Evolutionary conservation across 2,329 filamentous ascomycete genomes (phyloP).

Genomic region (Rhynchosporium graminicola): DNA sequence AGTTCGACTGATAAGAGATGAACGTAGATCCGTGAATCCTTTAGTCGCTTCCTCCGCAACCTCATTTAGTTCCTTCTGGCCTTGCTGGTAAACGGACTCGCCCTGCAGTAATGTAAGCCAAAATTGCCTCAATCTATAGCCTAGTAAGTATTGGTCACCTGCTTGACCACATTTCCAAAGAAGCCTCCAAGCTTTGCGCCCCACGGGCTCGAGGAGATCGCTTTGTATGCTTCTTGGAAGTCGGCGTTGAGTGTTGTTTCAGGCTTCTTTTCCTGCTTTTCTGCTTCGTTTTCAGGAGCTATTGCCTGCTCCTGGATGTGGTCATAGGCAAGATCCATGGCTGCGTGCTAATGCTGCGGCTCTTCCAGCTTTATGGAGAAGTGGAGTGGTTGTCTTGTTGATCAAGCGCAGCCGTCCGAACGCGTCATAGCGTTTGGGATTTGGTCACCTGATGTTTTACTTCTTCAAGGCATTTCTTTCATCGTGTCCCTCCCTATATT

Average conservation of each 20-base stretch:
- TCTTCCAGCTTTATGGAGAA: slow-evolving; percentile 16
- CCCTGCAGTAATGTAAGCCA: slow-evolving; percentile 52
- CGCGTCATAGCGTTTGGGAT: not conserved
- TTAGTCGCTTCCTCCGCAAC: slow-evolving; percentile 81
- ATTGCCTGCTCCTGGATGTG: slow-evolving; percentile 87
- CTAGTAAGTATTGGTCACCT: slow-evolving; percentile 57
- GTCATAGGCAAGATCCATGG: slow-evolving; percentile 96
- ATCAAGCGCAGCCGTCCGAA: slow-evolving; percentile 6
- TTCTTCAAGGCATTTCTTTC: not conserved
- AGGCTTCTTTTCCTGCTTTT: slow-evolving; percentile 49
- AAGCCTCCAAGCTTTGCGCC: slow-evolving; percentile 85
- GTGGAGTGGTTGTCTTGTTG: slow-evolving; percentile 10
- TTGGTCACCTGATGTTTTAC: slow-evolving; percentile 8
- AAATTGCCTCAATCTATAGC: not conserved
- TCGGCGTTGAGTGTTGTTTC: slow-evolving; percentile 74
- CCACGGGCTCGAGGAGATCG: slow-evolving; percentile 90
- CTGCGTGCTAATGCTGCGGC: slow-evolving; percentile 11
- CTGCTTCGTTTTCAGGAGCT: slow-evolving; percentile 50
- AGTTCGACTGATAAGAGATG: slow-evolving; percentile 70
- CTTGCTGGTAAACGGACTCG: slow-evolving; percentile 80
- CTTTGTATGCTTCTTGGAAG: slow-evolving; percentile 92
- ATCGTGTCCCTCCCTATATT: not conserved
- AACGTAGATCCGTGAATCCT: slow-evolving; percentile 70
- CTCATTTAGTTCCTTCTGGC: slow-evolving; percentile 78
- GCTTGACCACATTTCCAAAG: slow-evolving; percentile 89